Evolutionary conservation across 352 stramenopile species (phyloP), one percentile per base, ranked within the genome.

Genomic region (Pythium periplocum): DNA sequence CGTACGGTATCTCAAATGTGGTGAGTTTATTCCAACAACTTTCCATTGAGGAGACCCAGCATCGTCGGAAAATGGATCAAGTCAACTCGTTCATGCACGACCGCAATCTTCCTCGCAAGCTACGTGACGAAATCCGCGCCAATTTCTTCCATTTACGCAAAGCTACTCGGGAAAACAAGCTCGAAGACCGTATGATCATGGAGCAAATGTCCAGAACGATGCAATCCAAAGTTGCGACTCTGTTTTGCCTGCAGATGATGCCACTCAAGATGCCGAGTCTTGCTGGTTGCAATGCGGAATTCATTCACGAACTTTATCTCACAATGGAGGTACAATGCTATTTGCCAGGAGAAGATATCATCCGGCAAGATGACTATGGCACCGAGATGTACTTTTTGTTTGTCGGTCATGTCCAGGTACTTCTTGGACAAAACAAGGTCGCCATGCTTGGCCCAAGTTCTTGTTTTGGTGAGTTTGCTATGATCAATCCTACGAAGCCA

Each of bases 341-440:
- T 51, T 54, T 90, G 6, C 79, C 82, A 0, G 79, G 81, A 1
- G 82, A 93, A 48, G 76, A 90, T 33, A 88, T 93, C 31, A 86
- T 90, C 48, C 68, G 70, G 4, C 79, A 93, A 40, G 75, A 81
- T n/a, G 82, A 93, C 34, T 87, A 83, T 48, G 82, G 79, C 6
- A 76, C 75, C n/a, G 79, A 93, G 44, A 87, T 93, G 66, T 90
- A 82, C 46, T 93, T 93, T 59, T 62, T 93, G 31, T 88, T 89
- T 55, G 75, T 75, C 2, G 82, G 82, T 6, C 78, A 90, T 45
- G 82, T 85, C 1, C 78, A 90, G 51, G 82, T 87, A 6, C 68
- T 90, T 42, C 54, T 90, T 2, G 78, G 70, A n/a, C 60, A 82
- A 50, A 73, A 64, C 0, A 76, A 83, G 37, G 72, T 93, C 7